These are phyloP conservation scores for Penicillium sumatraense DNA, from an alignment of 2,329 filamentous ascomycete genomes.

Conservation along the genomic window DNA sequence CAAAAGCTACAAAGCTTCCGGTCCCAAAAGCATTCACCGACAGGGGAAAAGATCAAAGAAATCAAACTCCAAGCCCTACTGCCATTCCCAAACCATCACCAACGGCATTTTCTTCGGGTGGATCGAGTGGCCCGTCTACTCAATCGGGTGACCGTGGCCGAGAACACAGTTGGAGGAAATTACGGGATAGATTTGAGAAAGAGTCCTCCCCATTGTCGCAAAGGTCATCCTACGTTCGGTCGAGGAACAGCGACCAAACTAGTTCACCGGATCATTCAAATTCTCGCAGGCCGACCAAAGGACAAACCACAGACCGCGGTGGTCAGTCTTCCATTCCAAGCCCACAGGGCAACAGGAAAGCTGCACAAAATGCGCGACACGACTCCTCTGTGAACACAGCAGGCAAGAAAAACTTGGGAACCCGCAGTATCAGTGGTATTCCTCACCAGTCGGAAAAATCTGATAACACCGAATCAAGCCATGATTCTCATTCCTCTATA, in stretches of 20 bases:
- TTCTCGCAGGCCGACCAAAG: slow-evolving; percentile 25
- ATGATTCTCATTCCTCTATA: slow-evolving; percentile 32
- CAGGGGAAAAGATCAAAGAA: slow-evolving; percentile 18
- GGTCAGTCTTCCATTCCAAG: slow-evolving; percentile 43
- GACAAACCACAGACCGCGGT: slow-evolving; percentile 24
- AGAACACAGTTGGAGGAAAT: slow-evolving; percentile 34
- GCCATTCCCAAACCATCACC: slow-evolving; percentile 19
- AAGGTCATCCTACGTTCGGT: slow-evolving; percentile 14
- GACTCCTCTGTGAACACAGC: slow-evolving; percentile 11
- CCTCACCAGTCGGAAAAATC: slow-evolving; percentile 23
- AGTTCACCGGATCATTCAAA: slow-evolving; percentile 24
- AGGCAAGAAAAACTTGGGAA: slow-evolving; percentile 38
- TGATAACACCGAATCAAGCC: slow-evolving; percentile 30
- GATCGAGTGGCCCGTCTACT: slow-evolving; percentile 10
- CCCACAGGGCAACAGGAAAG: slow-evolving; percentile 34
- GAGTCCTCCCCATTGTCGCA: slow-evolving; percentile 26
- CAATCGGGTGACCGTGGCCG: slow-evolving; percentile 23
- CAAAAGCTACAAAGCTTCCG: slow-evolving; percentile 35
- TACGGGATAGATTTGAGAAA: slow-evolving; percentile 32
- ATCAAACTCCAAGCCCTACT: slow-evolving; percentile 19
- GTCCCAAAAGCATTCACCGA: slow-evolving; percentile 28
- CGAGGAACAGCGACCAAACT: slow-evolving; percentile 27
- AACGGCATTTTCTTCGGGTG: slow-evolving; percentile 11
- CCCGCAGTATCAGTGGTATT: slow-evolving; percentile 31
- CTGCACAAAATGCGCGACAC: slow-evolving; percentile 22